Evolutionary conservation across 2,329 filamentous ascomycete species (phyloP), one percentile per base, ranked within the genome.

Genomic region (Monilinia laxa): DNA sequence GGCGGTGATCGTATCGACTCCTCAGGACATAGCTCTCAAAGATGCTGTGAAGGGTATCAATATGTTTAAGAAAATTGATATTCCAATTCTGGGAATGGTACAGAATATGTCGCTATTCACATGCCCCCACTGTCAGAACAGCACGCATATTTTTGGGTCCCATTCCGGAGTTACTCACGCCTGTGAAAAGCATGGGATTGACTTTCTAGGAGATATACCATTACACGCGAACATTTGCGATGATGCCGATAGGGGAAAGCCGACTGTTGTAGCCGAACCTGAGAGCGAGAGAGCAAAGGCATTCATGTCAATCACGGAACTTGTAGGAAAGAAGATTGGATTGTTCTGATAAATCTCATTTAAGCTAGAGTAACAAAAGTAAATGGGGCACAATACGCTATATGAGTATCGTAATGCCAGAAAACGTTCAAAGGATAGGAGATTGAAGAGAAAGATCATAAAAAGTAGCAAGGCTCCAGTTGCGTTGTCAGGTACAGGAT

Each of bases 31-130:
- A 38, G 92, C 94, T 1, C 85, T 97, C 2, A 92, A 94, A 73
- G 95, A 99, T 75, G 94, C 95, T 0, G 85, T 96, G 25, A 92
- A 95, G 73, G 95, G 95, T 3, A 90, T 97, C 70, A 91, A 92
- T 73, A 93, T 99, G 87, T 98, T 98, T 79, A 87, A 88, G 73
- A 94, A 92, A 74, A 91, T 96, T 73, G 82, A 90, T 23, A 75
- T 72, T 65, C 88, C 91, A 60, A 84, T 95, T 45, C 81, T 98
- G 1, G 95, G 95, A 2, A 87, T 98, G 79, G 89, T 99, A 23
- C 90, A 95, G 76, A 97, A 97, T 75, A 97, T 97, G 93, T 89
- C 89, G 10, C 83, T 92, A 49, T 96, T 96, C 76, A 85, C 83
- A 4, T 96, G 93, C 72, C 91, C 91, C 0, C 85, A 89, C 71